Evolutionary conservation across 2,329 filamentous ascomycete species (phyloP), one percentile per base, ranked within the genome.

Genomic region (Dactylellina drechsleri): DNA sequence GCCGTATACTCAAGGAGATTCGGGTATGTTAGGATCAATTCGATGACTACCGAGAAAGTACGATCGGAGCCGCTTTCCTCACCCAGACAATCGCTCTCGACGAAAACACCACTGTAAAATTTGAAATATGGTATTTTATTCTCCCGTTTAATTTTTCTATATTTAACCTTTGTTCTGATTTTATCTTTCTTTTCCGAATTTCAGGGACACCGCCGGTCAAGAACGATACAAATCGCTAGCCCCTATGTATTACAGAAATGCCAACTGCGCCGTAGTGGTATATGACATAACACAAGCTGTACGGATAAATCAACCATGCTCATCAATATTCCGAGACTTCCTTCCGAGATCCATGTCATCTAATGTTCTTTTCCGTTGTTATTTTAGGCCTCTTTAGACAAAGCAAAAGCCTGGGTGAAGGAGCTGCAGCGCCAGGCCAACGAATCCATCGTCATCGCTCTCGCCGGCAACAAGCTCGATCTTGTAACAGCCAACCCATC

Each of bases 241-340:
- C 40, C 95, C 95, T 80, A 99, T 99, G 95, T 99, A 99, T 86
- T 99, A 99, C 85, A 87, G 96, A 80, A 99, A 99, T 83, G 96
- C 96, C 79, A 98, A 99, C 88, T 98, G 95, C 84, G 95, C 96
- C 72, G 94, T 99, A 36, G 94, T 99, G 57, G 95, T 99, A 78
- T 99, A 99, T 84, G 95, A 99, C 84, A 98, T 99, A 81, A 99
- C 95, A 81, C 95, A 99, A 88, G 92, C 95, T 79, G 95, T 99
- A 90, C 77, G 91, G 84, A 65, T 81, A 79, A 47, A 47, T 47
- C 43, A 80, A 66, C 36, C 36, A 13, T 53, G 23, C 31, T 45
- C 18, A 62, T 23, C 18, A 26, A 40, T 41, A 20, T 61, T 1
- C 40, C 4, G 31, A 36, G 3, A 10, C 10, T 36, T 36, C 4